Percentiles rank a stretch among this genome's conserved stretches.
These are phyloP conservation scores for Nitzschia inconspicua DNA, from an alignment of 108 stramenopile species.

Conservation along the genomic window DNA sequence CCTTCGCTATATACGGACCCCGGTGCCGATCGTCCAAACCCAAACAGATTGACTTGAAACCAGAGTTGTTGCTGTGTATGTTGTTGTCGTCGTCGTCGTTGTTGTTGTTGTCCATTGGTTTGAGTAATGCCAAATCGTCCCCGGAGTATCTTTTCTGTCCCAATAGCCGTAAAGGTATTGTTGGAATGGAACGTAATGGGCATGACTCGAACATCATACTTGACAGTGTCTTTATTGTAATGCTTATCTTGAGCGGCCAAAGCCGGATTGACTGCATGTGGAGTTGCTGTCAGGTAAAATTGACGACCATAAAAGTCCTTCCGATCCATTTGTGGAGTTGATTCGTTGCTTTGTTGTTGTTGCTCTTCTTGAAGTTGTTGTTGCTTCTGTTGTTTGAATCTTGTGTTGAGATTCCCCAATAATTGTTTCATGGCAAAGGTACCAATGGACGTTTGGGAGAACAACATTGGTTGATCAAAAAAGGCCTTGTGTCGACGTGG, in stretches of 20 bases:
- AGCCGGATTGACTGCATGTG: slow-evolving; percentile 12
- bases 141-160: slow-evolving; percentile 23
- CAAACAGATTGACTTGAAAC: slow-evolving; percentile 20
- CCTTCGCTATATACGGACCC: slow-evolving; percentile 21
- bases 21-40: slow-evolving; percentile 6
- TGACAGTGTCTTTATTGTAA: slow-evolving; percentile 5
- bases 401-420: slow-evolving; percentile 14
- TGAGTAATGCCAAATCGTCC: slow-evolving; percentile 11
- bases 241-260: neutral
- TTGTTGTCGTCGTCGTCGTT: too few relatives aligned
- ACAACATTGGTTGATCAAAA: slow-evolving; percentile 25
- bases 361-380: too few relatives aligned
- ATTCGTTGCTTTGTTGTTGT: too few relatives aligned
- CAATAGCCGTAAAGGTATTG: slow-evolving; percentile 18
- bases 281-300: slow-evolving; percentile 14
- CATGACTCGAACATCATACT: slow-evolving; percentile 8
- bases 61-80: too few relatives aligned
- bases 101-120: neutral
- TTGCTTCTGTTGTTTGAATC: neutral
- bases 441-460: slow-evolving; percentile 1
- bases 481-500: slow-evolving; percentile 21
- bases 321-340: too few relatives aligned
- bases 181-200: slow-evolving; percentile 14
- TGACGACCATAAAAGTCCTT: slow-evolving; percentile 11
- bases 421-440: slow-evolving; percentile 11